Base-by-base conservation (phyloP, 1,139 yeast genomes). In the Lodderomyces margitis region DNA sequence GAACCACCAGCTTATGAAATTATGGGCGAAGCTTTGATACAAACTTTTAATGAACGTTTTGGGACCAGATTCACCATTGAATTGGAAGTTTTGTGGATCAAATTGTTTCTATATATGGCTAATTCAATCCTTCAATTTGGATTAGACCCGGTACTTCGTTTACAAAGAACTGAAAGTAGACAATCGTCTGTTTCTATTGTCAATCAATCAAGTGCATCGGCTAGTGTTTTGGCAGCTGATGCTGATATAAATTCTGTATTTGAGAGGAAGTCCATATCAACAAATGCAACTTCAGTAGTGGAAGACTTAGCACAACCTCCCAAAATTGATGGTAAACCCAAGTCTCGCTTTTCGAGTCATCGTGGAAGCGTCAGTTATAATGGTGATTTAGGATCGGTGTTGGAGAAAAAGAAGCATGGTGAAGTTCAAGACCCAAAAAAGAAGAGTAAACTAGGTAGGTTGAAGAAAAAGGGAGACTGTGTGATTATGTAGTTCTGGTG, bases 21-120 rank as follows among this genome's bases (percentile, higher is more conserved):
- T 36, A 83, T 87, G 83, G 95, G 95, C 1, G 80, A 80, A 47
- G 94, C 94, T 0, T 68, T 87, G 41, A 69, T 87, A 44, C 78
- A 77, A 51, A 87, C 95, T 1, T 80, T 87, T 53, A 78, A 79
- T 52, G 92, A 86, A 59, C 64, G 95, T 52, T 83, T 70, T 48
- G 76, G 75, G 4, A 51, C 45, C 12, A 58, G 63, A 16, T 78
- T 78, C 55, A 70, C 70, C 37, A 65, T 71, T 33, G 80, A 75
- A 46, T 60, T 77, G 42, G 83, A 78, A 54, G 74, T 81, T 46
- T 79, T 85, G 43, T 87, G 95, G 95, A 81, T 85, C 50, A 81
- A 84, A 50, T 59, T 78, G 41, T 78, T 76, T 57, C 60, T 77
- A 49, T 78, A 71, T 55, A 61, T 87, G 50, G 84, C 94, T 36